phyloP scores from a whole-genome alignment of 2,329 filamentous ascomycete species.

The Pestalotiopsis sp. region DNA sequence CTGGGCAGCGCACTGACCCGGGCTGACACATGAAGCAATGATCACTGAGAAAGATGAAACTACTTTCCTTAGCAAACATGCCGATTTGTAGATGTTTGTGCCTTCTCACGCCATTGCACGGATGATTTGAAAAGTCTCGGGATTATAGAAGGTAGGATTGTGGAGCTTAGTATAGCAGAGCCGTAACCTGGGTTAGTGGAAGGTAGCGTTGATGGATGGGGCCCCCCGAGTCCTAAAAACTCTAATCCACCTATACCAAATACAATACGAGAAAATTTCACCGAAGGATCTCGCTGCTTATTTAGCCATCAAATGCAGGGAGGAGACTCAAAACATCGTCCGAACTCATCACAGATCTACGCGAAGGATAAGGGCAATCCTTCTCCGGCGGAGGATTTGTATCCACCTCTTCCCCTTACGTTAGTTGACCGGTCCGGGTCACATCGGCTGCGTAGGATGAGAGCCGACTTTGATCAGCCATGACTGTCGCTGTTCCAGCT shows the following conservation, averaged over 20 bases:
- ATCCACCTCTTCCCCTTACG: no score
- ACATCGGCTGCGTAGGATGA: no score
- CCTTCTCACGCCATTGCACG: background rate
- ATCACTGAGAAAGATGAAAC: background rate
- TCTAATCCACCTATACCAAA: no score
- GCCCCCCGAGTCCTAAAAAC: no score
- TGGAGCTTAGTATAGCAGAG: background rate
- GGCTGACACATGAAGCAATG: background rate
- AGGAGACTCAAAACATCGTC: background rate
- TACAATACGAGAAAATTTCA: no score
- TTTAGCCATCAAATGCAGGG: background rate
- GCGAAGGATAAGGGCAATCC: no score
- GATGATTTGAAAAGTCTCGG: background rate
- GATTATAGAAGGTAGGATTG: background rate
- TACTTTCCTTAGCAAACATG: background rate
- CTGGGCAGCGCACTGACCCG: background rate
- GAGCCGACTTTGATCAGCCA: no score
- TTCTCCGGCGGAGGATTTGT: no score
- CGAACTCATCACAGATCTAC: slow-evolving; percentile 1
- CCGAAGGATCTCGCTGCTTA: no score
- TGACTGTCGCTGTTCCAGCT: no score
- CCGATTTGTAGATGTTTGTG: no score
- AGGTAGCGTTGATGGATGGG: background rate
- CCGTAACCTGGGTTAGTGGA: background rate
- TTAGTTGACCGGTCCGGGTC: no score